Percentiles rank a stretch among this genome's conserved stretches.
phyloP scores from a whole-genome alignment of 345 rosid genomes.

The Xanthoceras sorbifolium region DNA sequence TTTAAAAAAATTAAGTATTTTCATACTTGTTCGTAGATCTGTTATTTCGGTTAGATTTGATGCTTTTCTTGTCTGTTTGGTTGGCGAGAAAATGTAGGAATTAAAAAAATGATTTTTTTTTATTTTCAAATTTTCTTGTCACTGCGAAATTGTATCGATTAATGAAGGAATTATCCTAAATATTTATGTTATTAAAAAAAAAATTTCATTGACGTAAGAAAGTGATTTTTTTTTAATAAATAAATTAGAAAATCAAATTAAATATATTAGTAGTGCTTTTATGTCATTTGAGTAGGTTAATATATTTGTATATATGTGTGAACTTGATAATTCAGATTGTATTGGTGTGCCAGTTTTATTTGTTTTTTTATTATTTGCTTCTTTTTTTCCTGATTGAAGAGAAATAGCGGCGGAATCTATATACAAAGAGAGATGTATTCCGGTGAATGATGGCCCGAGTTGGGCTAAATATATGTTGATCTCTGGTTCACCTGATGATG shows the following conservation, averaged over 20 bases:
- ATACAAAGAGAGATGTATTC: slow-evolving; percentile 85
- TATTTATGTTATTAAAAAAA: too few species aligned
- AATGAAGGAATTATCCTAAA: too few species aligned
- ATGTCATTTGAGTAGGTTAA: too few species aligned
- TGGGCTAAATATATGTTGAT: slow-evolving; percentile 99
- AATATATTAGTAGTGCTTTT: too few species aligned
- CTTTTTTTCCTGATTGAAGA: slow-evolving; percentile 52
- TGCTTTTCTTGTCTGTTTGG: slow-evolving; percentile 9
- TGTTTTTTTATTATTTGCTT: slow-evolving; percentile 23
- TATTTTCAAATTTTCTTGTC: neutral
- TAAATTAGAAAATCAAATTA: too few species aligned
- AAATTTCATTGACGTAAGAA: too few species aligned
- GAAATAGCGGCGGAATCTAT: slow-evolving; percentile 91
- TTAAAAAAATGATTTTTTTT: neutral
- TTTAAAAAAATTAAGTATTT: neutral
- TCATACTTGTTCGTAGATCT: neutral
- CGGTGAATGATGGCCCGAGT: slow-evolving; percentile 75
- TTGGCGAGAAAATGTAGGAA: slow-evolving; percentile 14
- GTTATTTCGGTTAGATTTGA: slow-evolving; percentile 9
- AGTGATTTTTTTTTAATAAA: too few species aligned
- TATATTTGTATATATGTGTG: too few species aligned
- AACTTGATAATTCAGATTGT: slow-evolving; percentile 10
- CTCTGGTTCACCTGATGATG: slow-evolving; percentile 88
- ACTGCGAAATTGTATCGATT: too few species aligned
- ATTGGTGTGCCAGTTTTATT: neutral